Base-by-base conservation (phyloP, 805 yeast genomes). In the Wickerhamomyces subpelliculosus region DNA sequence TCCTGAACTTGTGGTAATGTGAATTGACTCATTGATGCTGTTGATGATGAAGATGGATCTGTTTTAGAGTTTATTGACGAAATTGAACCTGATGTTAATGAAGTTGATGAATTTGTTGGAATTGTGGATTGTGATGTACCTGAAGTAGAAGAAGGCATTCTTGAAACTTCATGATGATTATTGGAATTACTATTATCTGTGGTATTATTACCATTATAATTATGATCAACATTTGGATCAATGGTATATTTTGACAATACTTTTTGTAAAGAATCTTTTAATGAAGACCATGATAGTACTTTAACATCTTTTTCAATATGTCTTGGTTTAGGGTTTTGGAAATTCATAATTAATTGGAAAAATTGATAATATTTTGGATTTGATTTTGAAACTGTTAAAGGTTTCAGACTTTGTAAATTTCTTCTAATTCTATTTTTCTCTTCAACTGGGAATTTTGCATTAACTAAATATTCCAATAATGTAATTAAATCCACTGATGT, bases 241-340 rank as follows among this genome's bases (percentile, higher is more conserved):
- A 51, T 48, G 7, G 51, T 51, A 27, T 80, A 80, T 55, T 80
- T 80, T 25, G 77, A 62, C 25, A 77, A 64, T 12, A 80, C 80
- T 49, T 75, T 78, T 20, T 60, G 55, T 36, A 80, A 50, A 0
- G 86, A 86, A 23, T 59, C 64, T 27, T 63, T 70, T 20, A 80
- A 57, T 32, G 68, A 64, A 17, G 54, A 49, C 87, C 87, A 80
- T 20, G 64, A 62, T 48, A 80, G 75, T 4, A 80, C 84, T 51
- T 80, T 80, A 42, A 80, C 71, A 51, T 79, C 84, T 53, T 80
- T 80, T 48, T 78, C 86, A 32, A 80, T 80, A 45, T 78, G 78
- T 30, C 87, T 61, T 5, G 87, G 87, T 45, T 75, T 65, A 2
- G 87, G 87, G 39, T 67, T 67, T 22, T 72, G 72, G 64, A 72